phyloP scores from a whole-genome alignment of 176 grass and related monocot species.

The Neostapfia colusana region DNA sequence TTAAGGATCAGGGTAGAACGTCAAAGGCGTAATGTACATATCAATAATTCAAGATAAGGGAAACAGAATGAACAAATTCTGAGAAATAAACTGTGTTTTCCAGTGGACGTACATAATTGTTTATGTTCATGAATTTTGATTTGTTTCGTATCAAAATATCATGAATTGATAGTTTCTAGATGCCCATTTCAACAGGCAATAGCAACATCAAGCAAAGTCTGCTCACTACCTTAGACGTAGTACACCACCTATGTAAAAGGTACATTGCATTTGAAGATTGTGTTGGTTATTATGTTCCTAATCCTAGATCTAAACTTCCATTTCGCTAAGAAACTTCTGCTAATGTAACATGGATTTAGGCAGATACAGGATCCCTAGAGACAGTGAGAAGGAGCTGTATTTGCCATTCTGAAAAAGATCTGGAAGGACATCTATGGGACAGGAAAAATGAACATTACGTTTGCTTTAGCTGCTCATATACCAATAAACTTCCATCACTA shows the following conservation, averaged over 20 bases:
- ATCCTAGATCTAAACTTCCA: background rate
- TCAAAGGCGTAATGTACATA: background rate
- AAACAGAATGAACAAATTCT: background rate
- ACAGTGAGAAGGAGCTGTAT: background rate
- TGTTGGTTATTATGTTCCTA: background rate
- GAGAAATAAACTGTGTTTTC: background rate
- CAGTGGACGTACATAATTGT: background rate
- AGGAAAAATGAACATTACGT: background rate
- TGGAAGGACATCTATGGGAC: background rate
- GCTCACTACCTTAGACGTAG: background rate
- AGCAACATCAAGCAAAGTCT: background rate
- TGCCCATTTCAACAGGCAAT: background rate
- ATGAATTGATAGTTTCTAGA: background rate
- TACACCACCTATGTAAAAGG: background rate
- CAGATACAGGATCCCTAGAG: background rate
- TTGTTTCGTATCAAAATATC: background rate
- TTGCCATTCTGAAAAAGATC: constrained; percentile 25
- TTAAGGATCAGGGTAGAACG: background rate
- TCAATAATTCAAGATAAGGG: background rate
- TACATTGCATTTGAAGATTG: background rate
- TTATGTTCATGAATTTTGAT: background rate
- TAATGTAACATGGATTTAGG: background rate
- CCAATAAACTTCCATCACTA: background rate
- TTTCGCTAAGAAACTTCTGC: background rate
- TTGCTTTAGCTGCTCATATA: constrained; percentile 8